Percentiles rank a stretch among this genome's conserved stretches.
Evolutionary conservation across 176 grass and related monocot species (phyloP).

Genomic region (Musa beccarii): DNA sequence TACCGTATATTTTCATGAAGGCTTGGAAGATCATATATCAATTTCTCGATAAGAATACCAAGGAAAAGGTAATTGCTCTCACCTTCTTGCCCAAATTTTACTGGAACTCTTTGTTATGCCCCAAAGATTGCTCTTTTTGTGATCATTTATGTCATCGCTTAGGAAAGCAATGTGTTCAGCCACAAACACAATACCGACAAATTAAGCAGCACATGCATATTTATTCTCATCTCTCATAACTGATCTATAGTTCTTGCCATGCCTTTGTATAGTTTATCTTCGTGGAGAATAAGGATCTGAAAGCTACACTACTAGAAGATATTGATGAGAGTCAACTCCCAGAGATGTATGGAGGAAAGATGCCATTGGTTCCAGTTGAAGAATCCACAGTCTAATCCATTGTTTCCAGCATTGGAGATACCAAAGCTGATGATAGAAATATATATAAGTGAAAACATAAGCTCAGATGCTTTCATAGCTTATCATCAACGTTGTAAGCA

Average conservation of each 20-base stretch:
- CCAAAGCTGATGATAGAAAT: no score
- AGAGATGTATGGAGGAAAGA: constrained; percentile 35
- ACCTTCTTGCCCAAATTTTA: background rate
- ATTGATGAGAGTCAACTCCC: constrained; percentile 40
- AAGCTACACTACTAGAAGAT: constrained; percentile 22
- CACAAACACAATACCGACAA: no score
- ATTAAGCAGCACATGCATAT: no score
- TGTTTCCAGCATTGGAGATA: background rate
- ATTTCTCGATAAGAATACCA: constrained; percentile 33
- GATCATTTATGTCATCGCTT: no score
- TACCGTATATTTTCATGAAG: constrained; percentile 32
- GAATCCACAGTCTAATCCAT: background rate
- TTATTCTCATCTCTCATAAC: background rate
- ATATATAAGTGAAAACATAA: no score
- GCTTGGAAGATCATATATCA: constrained; percentile 34
- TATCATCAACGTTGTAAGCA: no score
- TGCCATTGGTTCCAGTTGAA: constrained; percentile 13
- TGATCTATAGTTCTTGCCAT: background rate
- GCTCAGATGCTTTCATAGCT: no score
- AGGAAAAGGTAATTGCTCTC: constrained; percentile 23
- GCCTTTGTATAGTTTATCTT: constrained; percentile 27
- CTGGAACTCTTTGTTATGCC: no score
- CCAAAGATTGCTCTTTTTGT: no score
- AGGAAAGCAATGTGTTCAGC: no score
- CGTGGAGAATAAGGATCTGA: constrained; percentile 30